Evolutionary conservation across 441 rosid genomes (phyloP).

Genomic region (Macaranga tanarius): DNA sequence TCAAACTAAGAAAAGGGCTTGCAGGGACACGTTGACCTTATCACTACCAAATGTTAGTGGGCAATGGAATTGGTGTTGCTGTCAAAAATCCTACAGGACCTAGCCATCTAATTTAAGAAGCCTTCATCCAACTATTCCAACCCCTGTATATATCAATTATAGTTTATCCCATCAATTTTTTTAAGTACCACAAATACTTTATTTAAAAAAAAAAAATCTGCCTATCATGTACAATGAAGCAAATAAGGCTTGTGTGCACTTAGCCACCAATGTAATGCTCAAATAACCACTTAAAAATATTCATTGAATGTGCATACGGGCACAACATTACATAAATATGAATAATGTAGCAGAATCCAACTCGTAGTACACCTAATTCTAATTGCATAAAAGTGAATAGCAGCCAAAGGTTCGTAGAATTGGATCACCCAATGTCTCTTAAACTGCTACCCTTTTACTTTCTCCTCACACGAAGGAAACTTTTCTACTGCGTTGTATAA

Average conservation of each 20-base stretch:
- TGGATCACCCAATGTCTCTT: not conserved
- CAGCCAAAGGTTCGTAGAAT: too few species aligned
- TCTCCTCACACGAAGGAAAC: not conserved
- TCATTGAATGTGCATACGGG: not conserved
- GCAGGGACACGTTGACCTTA: not conserved
- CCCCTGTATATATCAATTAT: not conserved
- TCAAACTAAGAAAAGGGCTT: not conserved
- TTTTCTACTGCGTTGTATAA: not conserved
- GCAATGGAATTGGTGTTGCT: not conserved
- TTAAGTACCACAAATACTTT: not conserved
- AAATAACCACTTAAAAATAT: not conserved
- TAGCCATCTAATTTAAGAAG: not conserved
- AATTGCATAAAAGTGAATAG: not conserved
- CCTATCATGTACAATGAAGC: not conserved
- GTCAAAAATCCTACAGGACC: not conserved
- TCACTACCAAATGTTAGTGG: not conserved
- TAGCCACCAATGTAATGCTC: not conserved
- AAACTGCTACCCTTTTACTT: not conserved
- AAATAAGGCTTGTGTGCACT: not conserved
- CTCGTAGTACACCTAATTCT: not conserved
- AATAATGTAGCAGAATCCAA: not conserved
- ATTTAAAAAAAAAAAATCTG: too few species aligned
- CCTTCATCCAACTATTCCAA: not conserved
- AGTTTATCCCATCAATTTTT: not conserved
- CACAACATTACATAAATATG: not conserved